These are phyloP conservation scores for Echium plantagineum DNA, from an alignment of 257 asterid genomes.

Conservation along the genomic window DNA sequence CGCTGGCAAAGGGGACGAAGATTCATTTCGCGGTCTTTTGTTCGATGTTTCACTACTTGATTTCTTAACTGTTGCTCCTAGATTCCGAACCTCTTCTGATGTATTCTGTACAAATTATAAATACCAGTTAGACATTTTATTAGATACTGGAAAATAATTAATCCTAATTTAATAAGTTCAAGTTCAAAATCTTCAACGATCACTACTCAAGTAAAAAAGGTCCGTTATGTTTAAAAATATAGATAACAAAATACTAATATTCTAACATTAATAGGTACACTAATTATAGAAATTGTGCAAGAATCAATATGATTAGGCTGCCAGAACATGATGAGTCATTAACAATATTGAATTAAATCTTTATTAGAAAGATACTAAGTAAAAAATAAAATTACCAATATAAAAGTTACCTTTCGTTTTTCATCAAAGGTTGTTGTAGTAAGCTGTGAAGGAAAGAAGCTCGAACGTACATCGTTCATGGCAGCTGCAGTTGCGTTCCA, in stretches of 20 bases:
- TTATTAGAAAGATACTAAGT: too few relatives aligned
- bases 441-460: slow-evolving; percentile 47
- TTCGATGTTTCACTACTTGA: slow-evolving; percentile 31
- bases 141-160: too few relatives aligned
- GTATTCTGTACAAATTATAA: slow-evolving; percentile 17
- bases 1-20: slow-evolving; percentile 57
- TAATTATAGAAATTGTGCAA: background rate
- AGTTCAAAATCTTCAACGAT: too few relatives aligned
- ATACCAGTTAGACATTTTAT: too few relatives aligned
- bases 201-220: too few relatives aligned
- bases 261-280: too few relatives aligned
- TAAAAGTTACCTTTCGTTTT: slow-evolving; percentile 32
- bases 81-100: slow-evolving; percentile 30
- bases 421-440: slow-evolving; percentile 42
- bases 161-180: too few relatives aligned
- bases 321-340: too few relatives aligned
- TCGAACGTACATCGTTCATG: slow-evolving; percentile 26
- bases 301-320: background rate
- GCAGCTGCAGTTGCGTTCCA: slow-evolving; percentile 56
- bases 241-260: too few relatives aligned
- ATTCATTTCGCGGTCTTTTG: slow-evolving; percentile 52
- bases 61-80: slow-evolving; percentile 29
- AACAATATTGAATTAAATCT: too few relatives aligned
- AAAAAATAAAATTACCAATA: too few relatives aligned
- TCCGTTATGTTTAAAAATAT: too few relatives aligned